Base-by-base conservation (phyloP, 495 filamentous ascomycete genomes). In the Penicillium daleae region DNA sequence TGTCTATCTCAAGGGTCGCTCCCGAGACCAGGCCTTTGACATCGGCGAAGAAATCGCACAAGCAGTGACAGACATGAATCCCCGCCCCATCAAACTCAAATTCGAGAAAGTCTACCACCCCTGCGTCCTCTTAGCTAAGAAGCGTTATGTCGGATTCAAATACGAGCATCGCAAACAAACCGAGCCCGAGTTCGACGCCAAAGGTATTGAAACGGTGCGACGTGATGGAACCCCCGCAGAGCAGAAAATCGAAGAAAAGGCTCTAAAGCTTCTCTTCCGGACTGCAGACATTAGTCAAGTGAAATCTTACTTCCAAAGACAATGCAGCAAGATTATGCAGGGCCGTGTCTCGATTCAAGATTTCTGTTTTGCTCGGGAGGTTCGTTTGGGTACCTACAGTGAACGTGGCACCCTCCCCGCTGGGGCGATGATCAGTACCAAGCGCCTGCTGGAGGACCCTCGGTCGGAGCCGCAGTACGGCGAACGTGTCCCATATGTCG, bases 71-170 rank as follows among this genome's bases (percentile, higher is more conserved):
- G 80, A 92, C 55, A 89, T 90, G 78, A 99, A 98, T 73, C 95
- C 95, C 10, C 85, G 91, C 10, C 95, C 95, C 0, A 80, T 99
- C 57, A 98, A 97, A 75, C 87, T 99, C 61, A 97, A 97, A 71
- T 97, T 99, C 69, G 96, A 99, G 76, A 99, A 99, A 68, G 95
- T 99, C 13, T 99, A 99, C 74, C 88, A 92, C 56, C 96, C 95
- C 0, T 97, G 93, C 68, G 87, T 97, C 1, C 84, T 99, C 4
- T 85, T 99, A 0, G 92, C 96, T 26, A 99, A 98, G 79, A 99
- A 99, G 75, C 90, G 95, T 39, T 99, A 99, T 69, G 96, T 97
- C 37, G 95, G 95, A 24, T 97, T 96, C 81, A 97, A 96, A 71
- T 99, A 96, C 76, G 95, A 99, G 71, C 85, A 83, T 62, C 86